Evolutionary conservation across 228 moss, liverwort and hornwort species (phyloP), one percentile per base, ranked within the genome.

Genomic region (Sphagnum magellanicum): DNA sequence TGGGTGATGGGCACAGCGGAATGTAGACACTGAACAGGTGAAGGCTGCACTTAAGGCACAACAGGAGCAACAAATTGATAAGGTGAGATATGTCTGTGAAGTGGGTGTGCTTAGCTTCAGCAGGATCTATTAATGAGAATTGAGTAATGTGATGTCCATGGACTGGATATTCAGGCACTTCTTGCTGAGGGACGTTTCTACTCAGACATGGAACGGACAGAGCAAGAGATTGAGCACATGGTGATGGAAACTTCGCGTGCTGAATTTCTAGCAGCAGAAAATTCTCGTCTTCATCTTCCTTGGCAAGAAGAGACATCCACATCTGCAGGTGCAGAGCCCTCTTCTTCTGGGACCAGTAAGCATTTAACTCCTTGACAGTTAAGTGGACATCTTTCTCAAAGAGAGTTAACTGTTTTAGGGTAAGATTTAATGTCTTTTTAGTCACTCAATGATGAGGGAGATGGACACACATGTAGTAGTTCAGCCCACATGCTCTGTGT

Each of bases 151-250:
- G 32, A 32, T 32, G 32, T 32, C 32, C 32, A 32, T 32, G 32
- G 32, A 32, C 32, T 32, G 32, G 32, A 71, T 61, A 11, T 61
- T 61, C 73, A 96, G 95, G 92, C 91, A 73, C 81, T 96, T 53
- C 84, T 96, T 73, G 95, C 95, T 8, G 95, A 95, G 76, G 95
- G 95, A 57, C 83, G 92, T 50, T 95, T 92, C 75, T 92, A 92
- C 73, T 96, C 95, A 51, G 95, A 96, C 65, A 88, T 96, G 81
- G 95, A 96, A 70, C 72, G 92, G 67, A 96, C 95, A 1, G 95
- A 96, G 77, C 95, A 91, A 89, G 95, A 96, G 79, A 96, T 96
- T 69, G 82, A 96, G 72, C 89, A 92, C 52, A 96, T 96, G 95
- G 95, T 96, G 75, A 96, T 96, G 79, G 95, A 96, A 72, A 92